phyloP scores from a whole-genome alignment of 768 basidiomycete species.

The Boletus subcaerulescens region DNA sequence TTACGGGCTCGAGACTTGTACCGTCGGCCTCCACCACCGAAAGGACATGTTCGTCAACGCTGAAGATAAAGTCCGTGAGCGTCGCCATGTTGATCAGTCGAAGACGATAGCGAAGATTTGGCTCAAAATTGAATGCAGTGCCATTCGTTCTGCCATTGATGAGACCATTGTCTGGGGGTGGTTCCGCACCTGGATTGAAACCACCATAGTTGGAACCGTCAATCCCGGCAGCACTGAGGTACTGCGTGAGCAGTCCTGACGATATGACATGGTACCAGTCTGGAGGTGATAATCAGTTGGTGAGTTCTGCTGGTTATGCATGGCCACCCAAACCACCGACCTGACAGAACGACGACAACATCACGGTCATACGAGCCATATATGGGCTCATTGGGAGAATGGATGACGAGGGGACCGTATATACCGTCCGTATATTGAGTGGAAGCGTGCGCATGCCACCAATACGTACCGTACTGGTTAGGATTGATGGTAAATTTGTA shows the following conservation, averaged over 20 bases:
- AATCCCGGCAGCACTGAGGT: constrained; percentile 24
- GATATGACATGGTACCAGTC: constrained; percentile 37
- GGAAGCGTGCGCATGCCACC: constrained; percentile 45
- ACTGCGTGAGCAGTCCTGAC: constrained; percentile 28
- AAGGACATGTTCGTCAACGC: constrained; percentile 45
- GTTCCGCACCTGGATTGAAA: constrained; percentile 33
- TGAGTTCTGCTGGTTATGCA: not conserved
- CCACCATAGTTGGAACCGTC: constrained; percentile 32
- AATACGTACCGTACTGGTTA: constrained; percentile 44
- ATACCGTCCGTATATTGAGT: constrained; percentile 49
- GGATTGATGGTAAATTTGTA: constrained; percentile 41
- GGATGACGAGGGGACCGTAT: constrained; percentile 46
- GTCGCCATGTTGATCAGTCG: constrained; percentile 48
- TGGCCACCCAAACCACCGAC: constrained; percentile 19
- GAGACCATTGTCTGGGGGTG: constrained; percentile 38
- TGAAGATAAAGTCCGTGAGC: constrained; percentile 45
- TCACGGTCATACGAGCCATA: constrained; percentile 39
- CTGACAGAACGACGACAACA: constrained; percentile 35
- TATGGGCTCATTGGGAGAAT: constrained; percentile 36
- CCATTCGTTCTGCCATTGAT: constrained; percentile 31
- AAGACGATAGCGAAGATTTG: constrained; percentile 41
- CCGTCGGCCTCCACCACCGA: constrained; percentile 50
- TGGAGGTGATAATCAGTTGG: not conserved
- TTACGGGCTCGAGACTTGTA: constrained; percentile 37
- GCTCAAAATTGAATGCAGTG: constrained; percentile 32